These are phyloP conservation scores for Melampsora medusae DNA, from an alignment of 1,284 basidiomycete species.

Conservation along the genomic window DNA sequence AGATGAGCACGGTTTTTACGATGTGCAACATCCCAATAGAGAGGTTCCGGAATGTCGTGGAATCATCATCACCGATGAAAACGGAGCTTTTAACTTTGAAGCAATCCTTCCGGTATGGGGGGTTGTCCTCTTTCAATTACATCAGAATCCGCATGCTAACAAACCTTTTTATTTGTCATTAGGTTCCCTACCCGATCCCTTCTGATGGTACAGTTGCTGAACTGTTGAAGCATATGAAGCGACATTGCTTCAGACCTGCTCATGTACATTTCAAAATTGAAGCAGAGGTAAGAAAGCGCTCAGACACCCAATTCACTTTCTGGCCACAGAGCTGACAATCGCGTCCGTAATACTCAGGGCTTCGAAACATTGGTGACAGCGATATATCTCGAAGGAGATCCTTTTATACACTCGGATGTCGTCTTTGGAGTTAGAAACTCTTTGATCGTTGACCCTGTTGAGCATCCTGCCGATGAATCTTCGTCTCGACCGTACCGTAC, in stretches of 20 bases:
- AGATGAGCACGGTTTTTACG: constrained; percentile 66
- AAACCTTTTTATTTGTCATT: not conserved
- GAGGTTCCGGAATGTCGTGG: constrained; percentile 73
- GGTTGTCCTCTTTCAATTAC: constrained; percentile 52
- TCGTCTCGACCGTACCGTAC: constrained; percentile 54
- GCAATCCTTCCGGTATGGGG: constrained; percentile 68
- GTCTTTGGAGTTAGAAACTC: constrained; percentile 72
- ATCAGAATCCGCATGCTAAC: not conserved
- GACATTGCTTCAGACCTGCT: constrained; percentile 74
- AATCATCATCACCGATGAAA: constrained; percentile 63
- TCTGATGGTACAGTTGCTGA: constrained; percentile 74
- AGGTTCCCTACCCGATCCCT: constrained; percentile 62
- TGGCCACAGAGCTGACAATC: not conserved
- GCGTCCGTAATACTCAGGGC: constrained; percentile 61
- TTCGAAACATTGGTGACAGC: constrained; percentile 72
- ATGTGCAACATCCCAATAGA: constrained; percentile 66
- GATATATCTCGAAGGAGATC: constrained; percentile 70
- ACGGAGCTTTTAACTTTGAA: constrained; percentile 71
- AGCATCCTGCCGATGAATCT: constrained; percentile 53
- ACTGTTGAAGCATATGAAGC: constrained; percentile 62
- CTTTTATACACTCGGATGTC: constrained; percentile 66
- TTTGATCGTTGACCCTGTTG: constrained; percentile 49
- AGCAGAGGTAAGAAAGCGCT: constrained; percentile 22
- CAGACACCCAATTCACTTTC: too few relatives aligned
- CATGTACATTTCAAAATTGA: constrained; percentile 66